Base-by-base conservation (phyloP, 768 basidiomycete genomes). In the Lactifluus echinatus region DNA sequence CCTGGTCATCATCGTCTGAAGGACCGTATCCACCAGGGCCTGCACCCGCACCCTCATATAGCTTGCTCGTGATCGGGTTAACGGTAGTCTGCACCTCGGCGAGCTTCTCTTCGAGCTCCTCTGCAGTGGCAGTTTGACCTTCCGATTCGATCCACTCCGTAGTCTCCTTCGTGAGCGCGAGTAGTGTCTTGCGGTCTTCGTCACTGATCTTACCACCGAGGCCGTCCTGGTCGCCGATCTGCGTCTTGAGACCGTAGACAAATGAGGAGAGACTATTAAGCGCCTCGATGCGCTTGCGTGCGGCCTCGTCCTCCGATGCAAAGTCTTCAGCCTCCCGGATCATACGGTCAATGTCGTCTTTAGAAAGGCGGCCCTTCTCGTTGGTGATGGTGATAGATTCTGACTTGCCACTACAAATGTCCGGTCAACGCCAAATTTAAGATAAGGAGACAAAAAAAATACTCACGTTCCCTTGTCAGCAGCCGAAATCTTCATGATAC, bases 331-430 rank as follows among this genome's bases (percentile, higher is more conserved):
- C 93, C 66, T 96, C 93, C 29, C 77, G 81, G 55, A 96, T 89
- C 93, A 95, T 96, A 59, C 92, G 89, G 67, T 96, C 93, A 60
- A 96, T 95, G 60, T 96, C 71, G 80, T 69, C 68, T 8, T 61
- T 63, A 17, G 68, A 65, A 26, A 69, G 83, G 74, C 94, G 89
- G 44, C 91, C 93, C 76, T 93, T 94, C 72, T 95, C 92, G 74
- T 96, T 96, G 65, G 83, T 93, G 74, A 96, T 97, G 37, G 90
- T 93, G 71, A 95, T 91, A 42, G 83, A 86, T 71, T 88, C 84
- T 0, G 85, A 84, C 73, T 93, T 93, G 66, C 88, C 88, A 70
- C 84, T 87, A 57, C 12, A n/a, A 37, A 56, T 21, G 11, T 56
- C 10, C 6, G 24, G 8, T 33, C 42, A 12, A 60, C 2, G 19